Percentiles rank a stretch among this genome's conserved stretches.
Evolutionary conservation across 1,139 yeast species (phyloP).

Genomic region (Saccharomyces uvarum): DNA sequence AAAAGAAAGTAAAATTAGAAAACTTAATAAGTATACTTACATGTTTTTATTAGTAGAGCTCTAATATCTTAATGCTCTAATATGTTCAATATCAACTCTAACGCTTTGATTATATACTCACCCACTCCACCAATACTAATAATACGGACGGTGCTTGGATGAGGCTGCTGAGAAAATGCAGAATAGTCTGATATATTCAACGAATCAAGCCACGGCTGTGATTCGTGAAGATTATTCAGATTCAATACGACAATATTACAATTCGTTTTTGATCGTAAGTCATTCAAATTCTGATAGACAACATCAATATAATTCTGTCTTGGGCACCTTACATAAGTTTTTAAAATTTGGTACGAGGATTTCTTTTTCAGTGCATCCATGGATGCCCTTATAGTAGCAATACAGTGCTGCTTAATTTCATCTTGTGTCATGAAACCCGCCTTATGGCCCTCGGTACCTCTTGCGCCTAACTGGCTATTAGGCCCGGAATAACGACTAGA

Average conservation of each 20-base stretch:
- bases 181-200: constrained; percentile 19
- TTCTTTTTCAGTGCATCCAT: constrained; percentile 22
- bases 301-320: constrained; percentile 25
- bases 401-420: constrained; percentile 26
- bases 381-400: constrained; percentile 25
- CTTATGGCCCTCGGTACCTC: neutral
- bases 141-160: constrained; percentile 29
- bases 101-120: constrained; percentile 26
- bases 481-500: neutral
- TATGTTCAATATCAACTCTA: constrained; percentile 20
- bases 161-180: constrained; percentile 18
- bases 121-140: constrained; percentile 32
- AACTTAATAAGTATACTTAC: neutral
- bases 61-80: constrained; percentile 5
- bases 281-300: constrained; percentile 24
- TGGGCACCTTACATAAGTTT: constrained; percentile 29
- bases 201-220: constrained; percentile 25
- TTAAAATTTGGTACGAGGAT: constrained; percentile 29
- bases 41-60: neutral
- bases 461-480: neutral
- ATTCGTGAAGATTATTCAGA: constrained; percentile 30
- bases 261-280: constrained; percentile 25
- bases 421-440: constrained; percentile 24
- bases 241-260: constrained; percentile 31
- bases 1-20: neutral